Percentiles rank a stretch among this genome's conserved stretches.
phyloP scores from a whole-genome alignment of 495 filamentous ascomycete species.

The Podospora anserina region DNA sequence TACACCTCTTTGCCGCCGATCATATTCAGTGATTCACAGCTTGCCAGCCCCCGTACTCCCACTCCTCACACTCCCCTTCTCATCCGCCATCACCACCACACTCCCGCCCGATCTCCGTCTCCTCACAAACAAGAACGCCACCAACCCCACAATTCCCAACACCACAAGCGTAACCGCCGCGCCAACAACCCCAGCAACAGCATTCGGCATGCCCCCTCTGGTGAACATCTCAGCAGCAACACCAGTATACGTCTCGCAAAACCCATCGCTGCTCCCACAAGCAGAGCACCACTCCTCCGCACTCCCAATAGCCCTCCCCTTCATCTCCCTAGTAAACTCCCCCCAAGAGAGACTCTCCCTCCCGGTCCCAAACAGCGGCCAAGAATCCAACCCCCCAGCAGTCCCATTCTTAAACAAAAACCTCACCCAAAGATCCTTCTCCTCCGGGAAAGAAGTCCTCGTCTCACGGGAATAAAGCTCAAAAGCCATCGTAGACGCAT shows the following conservation, averaged over 20 bases:
- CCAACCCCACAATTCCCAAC: not conserved
- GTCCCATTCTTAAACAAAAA: slow-evolving; percentile 27
- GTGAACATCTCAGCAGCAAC: not conserved
- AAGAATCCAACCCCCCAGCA: slow-evolving; percentile 3
- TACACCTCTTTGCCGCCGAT: no score
- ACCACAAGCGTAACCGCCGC: not conserved
- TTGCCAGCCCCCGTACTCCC: not conserved
- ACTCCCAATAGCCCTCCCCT: slow-evolving; percentile 8
- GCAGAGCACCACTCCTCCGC: slow-evolving; percentile 17
- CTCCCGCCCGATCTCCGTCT: not conserved
- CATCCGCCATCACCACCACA: not conserved
- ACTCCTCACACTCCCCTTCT: not conserved
- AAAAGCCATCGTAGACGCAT: slow-evolving; percentile 26
- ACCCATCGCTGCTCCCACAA: slow-evolving; percentile 20
- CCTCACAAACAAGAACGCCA: not conserved
- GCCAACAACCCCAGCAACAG: not conserved
- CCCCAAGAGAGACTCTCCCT: slow-evolving; percentile 14
- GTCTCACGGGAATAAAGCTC: slow-evolving; percentile 19
- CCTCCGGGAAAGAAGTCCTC: not conserved
- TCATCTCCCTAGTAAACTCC: slow-evolving; percentile 15
- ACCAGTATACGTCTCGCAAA: slow-evolving; percentile 14
- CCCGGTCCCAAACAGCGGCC: slow-evolving; percentile 19
- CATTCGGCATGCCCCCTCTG: not conserved
- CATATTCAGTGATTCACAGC: not conserved
- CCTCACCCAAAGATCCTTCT: slow-evolving; percentile 12